These are phyloP conservation scores for Aspergillus fumigatus DNA, from an alignment of 2,329 filamentous ascomycete genomes.

Conservation along the genomic window DNA sequence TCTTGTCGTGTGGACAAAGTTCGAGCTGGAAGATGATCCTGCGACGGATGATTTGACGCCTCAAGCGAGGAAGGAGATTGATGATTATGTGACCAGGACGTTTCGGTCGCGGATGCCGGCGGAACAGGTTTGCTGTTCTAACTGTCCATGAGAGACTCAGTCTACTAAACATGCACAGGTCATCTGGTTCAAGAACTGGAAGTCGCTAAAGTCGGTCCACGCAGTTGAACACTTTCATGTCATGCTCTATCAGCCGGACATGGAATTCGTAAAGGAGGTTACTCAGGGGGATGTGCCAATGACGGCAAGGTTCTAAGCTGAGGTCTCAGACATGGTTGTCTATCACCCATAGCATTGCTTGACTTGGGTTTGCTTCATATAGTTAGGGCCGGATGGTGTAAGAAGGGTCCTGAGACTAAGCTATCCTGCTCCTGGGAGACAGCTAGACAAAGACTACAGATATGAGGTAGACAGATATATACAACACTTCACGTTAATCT, in stretches of 20 bases:
- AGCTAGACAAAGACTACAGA: too few relatives aligned
- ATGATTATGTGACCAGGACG: conserved; percentile 62
- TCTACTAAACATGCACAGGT: conserved; percentile 42
- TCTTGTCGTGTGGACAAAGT: conserved; percentile 91
- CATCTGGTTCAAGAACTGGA: conserved; percentile 94
- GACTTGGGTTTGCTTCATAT: background rate
- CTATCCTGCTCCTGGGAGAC: too few relatives aligned
- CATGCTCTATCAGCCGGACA: conserved; percentile 76
- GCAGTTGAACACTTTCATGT: conserved; percentile 93
- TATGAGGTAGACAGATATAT: background rate
- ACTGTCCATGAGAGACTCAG: background rate
- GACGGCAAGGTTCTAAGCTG: conserved; percentile 41
- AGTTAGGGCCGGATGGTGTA: background rate
- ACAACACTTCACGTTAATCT: background rate
- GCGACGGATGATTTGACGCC: conserved; percentile 63
- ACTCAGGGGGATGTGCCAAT: conserved; percentile 71
- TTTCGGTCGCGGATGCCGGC: conserved; percentile 52
- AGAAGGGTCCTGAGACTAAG: background rate
- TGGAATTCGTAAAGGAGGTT: conserved; percentile 62
- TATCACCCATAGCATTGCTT: background rate
- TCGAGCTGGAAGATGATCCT: conserved; percentile 67
- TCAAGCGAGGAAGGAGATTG: conserved; percentile 59
- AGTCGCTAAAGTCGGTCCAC: conserved; percentile 74
- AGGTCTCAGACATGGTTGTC: background rate
- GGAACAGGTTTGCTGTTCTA: conserved; percentile 37